These are phyloP conservation scores for Pleurotus djamor DNA, from an alignment of 768 basidiomycete genomes.

Conservation along the genomic window DNA sequence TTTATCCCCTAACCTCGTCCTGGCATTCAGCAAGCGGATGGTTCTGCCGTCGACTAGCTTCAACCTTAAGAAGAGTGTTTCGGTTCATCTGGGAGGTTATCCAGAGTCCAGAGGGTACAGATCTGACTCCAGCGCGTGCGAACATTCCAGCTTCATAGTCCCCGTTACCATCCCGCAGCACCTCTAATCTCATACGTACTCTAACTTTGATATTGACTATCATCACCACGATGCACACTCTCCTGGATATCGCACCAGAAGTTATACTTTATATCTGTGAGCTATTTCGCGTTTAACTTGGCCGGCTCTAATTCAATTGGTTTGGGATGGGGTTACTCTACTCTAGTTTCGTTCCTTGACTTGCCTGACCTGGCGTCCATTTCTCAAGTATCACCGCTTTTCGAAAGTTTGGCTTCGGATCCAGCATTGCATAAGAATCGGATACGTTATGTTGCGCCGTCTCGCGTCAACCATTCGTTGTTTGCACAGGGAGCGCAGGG, in stretches of 20 bases:
- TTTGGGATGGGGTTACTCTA: too few species aligned
- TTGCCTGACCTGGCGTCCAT: conserved; percentile 65
- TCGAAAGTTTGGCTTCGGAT: conserved; percentile 55
- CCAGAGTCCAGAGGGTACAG: too few species aligned
- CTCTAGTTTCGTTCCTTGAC: conserved; percentile 67
- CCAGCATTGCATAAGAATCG: conserved; percentile 64
- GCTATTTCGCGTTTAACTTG: conserved; percentile 12
- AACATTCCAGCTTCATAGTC: not conserved
- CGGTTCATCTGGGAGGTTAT: too few species aligned
- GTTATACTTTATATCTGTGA: conserved; percentile 56
- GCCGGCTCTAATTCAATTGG: too few species aligned
- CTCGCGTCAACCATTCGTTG: conserved; percentile 62
- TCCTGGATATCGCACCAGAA: conserved; percentile 51
- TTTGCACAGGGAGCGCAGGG: conserved; percentile 60
- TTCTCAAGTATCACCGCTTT: conserved; percentile 41
- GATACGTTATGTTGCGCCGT: conserved; percentile 60
- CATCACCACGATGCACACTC: conserved; percentile 8
- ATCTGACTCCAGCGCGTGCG: not conserved
- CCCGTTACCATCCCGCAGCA: not conserved
- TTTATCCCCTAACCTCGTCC: too few species aligned
- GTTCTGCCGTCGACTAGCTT: too few species aligned
- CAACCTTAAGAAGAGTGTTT: too few species aligned
- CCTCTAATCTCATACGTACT: not conserved
- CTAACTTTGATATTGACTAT: not conserved
- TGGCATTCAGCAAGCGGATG: too few species aligned